Evolutionary conservation across 2,329 filamentous ascomycete genomes (phyloP).

Genomic region (Pseudodiploospora longispora): DNA sequence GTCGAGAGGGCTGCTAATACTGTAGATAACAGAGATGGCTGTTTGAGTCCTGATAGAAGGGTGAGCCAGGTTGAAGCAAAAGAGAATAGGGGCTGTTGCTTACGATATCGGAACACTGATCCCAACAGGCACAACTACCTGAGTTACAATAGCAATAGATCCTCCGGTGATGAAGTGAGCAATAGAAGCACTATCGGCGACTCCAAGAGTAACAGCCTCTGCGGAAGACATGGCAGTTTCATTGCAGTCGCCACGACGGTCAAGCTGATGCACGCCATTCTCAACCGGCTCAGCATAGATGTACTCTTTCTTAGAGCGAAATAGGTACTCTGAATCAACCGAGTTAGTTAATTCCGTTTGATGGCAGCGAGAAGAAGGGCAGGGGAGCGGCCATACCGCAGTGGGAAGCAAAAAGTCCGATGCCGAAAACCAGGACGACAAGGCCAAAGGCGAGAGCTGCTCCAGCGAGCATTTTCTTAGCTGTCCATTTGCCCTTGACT

Average conservation of each 20-base stretch:
- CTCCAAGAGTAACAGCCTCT: conserved; percentile 8
- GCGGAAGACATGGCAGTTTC: conserved; percentile 9
- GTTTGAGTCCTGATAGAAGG: conserved; percentile 22
- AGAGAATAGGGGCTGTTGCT: conserved; percentile 10
- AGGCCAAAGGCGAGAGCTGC: conserved; percentile 9
- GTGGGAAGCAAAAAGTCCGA: conserved; percentile 19
- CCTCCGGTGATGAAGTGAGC: conserved; percentile 8
- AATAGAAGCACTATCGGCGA: conserved; percentile 7
- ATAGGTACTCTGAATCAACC: conserved; percentile 1
- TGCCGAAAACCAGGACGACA: conserved; percentile 19
- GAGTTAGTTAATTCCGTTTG: neutral
- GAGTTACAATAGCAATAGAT: conserved; percentile 4
- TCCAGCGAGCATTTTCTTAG: conserved; percentile 11
- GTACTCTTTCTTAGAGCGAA: conserved; percentile 1
- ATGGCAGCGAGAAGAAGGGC: neutral
- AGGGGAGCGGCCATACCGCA: conserved; percentile 14
- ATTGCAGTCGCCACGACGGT: conserved; percentile 13
- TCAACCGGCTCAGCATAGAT: conserved; percentile 4
- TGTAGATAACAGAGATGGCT: conserved; percentile 25
- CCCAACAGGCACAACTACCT: conserved; percentile 1
- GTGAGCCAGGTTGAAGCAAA: neutral
- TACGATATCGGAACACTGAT: conserved; percentile 28
- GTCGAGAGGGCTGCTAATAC: conserved; percentile 13
- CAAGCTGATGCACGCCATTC: conserved; percentile 14
- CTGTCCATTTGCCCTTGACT: conserved; percentile 1